These are phyloP conservation scores for Theobroma cacao DNA, from an alignment of 345 rosid species.

Conservation along the genomic window DNA sequence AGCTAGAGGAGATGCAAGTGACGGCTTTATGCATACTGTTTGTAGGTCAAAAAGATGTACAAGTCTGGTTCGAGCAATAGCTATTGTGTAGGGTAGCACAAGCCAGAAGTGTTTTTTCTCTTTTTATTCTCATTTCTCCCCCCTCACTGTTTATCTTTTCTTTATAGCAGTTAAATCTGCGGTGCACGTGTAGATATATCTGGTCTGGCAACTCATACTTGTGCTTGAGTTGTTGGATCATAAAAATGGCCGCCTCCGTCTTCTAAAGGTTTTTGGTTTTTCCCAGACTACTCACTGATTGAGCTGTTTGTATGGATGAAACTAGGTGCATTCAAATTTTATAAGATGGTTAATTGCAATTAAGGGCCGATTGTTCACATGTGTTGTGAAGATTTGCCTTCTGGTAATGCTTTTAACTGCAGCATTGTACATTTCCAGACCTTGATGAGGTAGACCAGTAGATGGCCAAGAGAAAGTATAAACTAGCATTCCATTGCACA, in stretches of 20 bases:
- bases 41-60: conserved; percentile 7
- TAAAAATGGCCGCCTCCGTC: background rate
- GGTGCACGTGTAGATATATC: conserved; percentile 25
- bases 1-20: background rate
- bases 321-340: conserved; percentile 9
- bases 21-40: background rate
- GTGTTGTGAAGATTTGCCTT: background rate
- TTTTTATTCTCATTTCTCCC: background rate
- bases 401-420: background rate
- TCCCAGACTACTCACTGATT: background rate
- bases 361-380: background rate
- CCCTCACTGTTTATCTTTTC: background rate
- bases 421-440: background rate
- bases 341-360: background rate
- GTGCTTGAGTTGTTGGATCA: conserved; percentile 14
- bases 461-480: background rate
- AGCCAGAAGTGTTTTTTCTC: background rate
- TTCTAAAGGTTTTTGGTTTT: background rate
- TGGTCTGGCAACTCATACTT: conserved; percentile 16
- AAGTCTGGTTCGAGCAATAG: background rate
- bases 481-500: background rate
- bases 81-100: conserved; percentile 4
- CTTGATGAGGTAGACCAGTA: too few relatives aligned
- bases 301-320: conserved; percentile 7
- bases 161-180: conserved; percentile 9